Evolutionary conservation across 1,284 basidiomycete genomes (phyloP).

Genomic region (Cryptococcus sp.): DNA sequence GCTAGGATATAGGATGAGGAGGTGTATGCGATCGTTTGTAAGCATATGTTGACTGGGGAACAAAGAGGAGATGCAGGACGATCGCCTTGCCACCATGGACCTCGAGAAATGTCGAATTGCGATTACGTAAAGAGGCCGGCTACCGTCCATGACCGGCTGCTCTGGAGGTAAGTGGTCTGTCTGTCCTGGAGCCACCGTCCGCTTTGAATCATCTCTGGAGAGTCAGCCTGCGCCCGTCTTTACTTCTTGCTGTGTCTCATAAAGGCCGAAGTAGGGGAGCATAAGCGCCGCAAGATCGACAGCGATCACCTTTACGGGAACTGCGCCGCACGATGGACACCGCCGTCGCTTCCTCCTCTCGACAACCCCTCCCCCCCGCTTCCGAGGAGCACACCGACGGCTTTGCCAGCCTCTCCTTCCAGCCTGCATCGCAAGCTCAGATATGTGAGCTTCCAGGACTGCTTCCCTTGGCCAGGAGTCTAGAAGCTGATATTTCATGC

Average conservation of each 20-base stretch:
- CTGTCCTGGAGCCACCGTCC: too few species aligned
- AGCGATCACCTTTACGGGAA: neutral
- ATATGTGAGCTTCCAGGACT: constrained; percentile 62
- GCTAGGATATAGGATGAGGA: too few species aligned
- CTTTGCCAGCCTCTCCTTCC: constrained; percentile 27
- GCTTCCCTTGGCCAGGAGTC: neutral
- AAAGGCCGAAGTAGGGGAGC: too few species aligned
- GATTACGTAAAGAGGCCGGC: neutral
- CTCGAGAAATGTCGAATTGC: neutral
- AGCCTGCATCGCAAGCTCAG: constrained; percentile 62
- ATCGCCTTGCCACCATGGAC: constrained; percentile 4
- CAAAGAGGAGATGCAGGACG: neutral
- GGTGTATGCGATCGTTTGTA: too few species aligned
- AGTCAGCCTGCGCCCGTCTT: neutral
- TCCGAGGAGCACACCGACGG: constrained; percentile 2
- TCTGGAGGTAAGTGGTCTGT: too few species aligned
- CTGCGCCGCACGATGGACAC: constrained; percentile 7
- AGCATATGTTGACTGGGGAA: too few species aligned
- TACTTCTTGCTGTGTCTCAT: neutral
- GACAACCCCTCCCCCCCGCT: constrained; percentile 5
- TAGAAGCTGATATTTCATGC: neutral
- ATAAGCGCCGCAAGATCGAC: too few species aligned
- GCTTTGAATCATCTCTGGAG: too few species aligned
- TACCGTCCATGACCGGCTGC: too few species aligned
- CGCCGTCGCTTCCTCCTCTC: constrained; percentile 17